Conservation (phyloP, 2,329 filamentous ascomycete species). For the Hymenoscyphus infarciens region DNA sequence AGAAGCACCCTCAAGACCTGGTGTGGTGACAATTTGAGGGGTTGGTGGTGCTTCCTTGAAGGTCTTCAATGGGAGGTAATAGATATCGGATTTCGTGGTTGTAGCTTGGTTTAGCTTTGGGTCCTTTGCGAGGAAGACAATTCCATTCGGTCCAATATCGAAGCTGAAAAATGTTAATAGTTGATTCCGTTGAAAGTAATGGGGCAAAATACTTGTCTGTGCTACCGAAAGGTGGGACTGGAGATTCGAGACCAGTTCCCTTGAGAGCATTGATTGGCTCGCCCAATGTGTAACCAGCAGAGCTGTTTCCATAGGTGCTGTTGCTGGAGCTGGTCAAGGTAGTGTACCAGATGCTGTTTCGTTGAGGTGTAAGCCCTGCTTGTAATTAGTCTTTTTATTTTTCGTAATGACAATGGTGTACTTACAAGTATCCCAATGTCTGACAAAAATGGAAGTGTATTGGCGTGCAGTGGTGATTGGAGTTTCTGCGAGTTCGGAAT, state of each 20-base stretch:
- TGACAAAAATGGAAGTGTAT: constrained; percentile 26
- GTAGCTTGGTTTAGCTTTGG: constrained; percentile 22
- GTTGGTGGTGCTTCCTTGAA: constrained; percentile 22
- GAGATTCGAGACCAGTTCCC: constrained; percentile 28
- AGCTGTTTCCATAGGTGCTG: constrained; percentile 7
- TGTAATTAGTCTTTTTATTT: neutral
- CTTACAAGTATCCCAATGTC: constrained; percentile 31
- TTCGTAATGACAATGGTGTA: neutral
- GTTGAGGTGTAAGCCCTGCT: constrained; percentile 21
- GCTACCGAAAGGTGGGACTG: constrained; percentile 23
- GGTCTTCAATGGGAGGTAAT: constrained; percentile 25
- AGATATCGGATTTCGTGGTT: constrained; percentile 28
- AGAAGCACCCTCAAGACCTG: constrained; percentile 26
- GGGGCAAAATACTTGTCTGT: constrained; percentile 20
- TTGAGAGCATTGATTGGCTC: constrained; percentile 28
- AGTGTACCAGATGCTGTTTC: constrained; percentile 30
- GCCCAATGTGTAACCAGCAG: constrained; percentile 21
- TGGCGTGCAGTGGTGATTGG: constrained; percentile 21
- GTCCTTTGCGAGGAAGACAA: constrained; percentile 57
- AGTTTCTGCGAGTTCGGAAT: constrained; percentile 20
- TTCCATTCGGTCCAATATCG: constrained; percentile 21
- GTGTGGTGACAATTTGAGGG: constrained; percentile 22
- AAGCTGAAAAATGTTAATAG: constrained; percentile 19
- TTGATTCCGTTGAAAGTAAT: neutral
- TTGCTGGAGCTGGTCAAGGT: constrained; percentile 19